A percentile compares a stretch with the other conserved stretches of the same genome.
These are phyloP conservation scores for Elongisporangium undulatum DNA, from an alignment of 352 stramenopile genomes.

Conservation along the genomic window DNA sequence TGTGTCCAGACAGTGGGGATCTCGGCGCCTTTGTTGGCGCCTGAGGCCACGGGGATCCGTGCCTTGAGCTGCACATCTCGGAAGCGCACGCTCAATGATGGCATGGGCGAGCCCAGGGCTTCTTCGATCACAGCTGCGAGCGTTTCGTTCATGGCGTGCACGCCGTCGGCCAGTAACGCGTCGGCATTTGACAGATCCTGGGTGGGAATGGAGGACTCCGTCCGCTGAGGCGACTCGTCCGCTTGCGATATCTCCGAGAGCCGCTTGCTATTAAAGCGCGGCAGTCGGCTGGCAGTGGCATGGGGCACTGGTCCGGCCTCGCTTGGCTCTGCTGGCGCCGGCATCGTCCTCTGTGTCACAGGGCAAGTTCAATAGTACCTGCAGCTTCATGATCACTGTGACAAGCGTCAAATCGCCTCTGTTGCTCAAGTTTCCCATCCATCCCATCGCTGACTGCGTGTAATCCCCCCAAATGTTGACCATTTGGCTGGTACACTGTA, in stretches of 20 bases:
- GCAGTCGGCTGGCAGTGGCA: neutral
- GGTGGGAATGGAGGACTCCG: neutral
- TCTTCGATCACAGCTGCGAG: constrained; percentile 37
- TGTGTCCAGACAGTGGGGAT: constrained; percentile 33
- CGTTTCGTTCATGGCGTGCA: constrained; percentile 47
- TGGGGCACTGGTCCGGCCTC: neutral
- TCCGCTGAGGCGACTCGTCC: neutral
- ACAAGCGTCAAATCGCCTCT: neutral
- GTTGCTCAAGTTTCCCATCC: neutral
- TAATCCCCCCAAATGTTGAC: neutral
- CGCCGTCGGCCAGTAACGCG: constrained; percentile 31
- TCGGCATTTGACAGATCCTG: constrained; percentile 36
- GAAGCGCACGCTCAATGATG: constrained; percentile 52
- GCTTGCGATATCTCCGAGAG: neutral
- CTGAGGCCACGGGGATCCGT: constrained; percentile 1
- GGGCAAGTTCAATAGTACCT: neutral
- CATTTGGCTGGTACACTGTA: neutral
- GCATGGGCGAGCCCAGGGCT: constrained; percentile 30
- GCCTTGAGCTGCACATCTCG: constrained; percentile 40
- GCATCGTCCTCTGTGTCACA: neutral
- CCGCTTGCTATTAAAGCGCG: neutral
- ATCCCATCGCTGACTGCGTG: neutral
- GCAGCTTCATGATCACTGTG: neutral
- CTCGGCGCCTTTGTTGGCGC: constrained; percentile 6
- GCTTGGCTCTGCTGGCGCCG: neutral